phyloP scores from a whole-genome alignment of 345 rosid species.

The Schrenkiella parvula region DNA sequence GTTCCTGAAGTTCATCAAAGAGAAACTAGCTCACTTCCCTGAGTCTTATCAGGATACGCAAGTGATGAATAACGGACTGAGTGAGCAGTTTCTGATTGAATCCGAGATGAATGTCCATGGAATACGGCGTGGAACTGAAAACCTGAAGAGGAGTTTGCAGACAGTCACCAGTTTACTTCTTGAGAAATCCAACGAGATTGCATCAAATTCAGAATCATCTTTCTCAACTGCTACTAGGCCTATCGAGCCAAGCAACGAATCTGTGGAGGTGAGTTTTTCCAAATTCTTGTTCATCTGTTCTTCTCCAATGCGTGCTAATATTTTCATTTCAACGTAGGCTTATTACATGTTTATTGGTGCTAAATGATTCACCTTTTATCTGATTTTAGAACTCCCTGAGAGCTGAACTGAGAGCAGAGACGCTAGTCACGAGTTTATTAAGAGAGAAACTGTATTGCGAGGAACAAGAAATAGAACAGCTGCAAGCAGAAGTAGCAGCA shows the following conservation, averaged over 20 bases:
- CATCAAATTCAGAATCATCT: slow-evolving; percentile 34
- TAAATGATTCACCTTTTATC: slow-evolving; percentile 8
- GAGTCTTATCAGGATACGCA: slow-evolving; percentile 41
- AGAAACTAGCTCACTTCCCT: slow-evolving; percentile 38
- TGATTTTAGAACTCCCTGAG: slow-evolving; percentile 46
- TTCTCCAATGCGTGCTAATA: not conserved
- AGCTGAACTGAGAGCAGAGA: slow-evolving; percentile 73
- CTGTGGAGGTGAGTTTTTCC: slow-evolving; percentile 48
- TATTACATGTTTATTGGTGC: slow-evolving; percentile 7
- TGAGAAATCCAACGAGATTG: slow-evolving; percentile 51
- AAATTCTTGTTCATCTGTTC: not conserved
- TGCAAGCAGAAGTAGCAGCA: slow-evolving; percentile 80
- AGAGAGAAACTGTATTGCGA: slow-evolving; percentile 79
- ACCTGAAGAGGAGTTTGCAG: slow-evolving; percentile 70
- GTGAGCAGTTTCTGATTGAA: slow-evolving; percentile 70
- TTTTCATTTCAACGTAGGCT: not conserved
- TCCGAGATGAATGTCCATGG: slow-evolving; percentile 70
- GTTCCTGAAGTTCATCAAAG: slow-evolving; percentile 57
- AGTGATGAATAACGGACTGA: slow-evolving; percentile 39
- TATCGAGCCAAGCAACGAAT: slow-evolving; percentile 36
- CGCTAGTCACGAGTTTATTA: slow-evolving; percentile 58
- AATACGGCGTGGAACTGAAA: slow-evolving; percentile 61
- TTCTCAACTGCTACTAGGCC: slow-evolving; percentile 12
- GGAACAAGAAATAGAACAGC: slow-evolving; percentile 79
- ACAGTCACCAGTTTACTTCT: slow-evolving; percentile 54